These are phyloP conservation scores for Aspergillus eucalypticola DNA, from an alignment of 2,329 filamentous ascomycete species.

Conservation along the genomic window DNA sequence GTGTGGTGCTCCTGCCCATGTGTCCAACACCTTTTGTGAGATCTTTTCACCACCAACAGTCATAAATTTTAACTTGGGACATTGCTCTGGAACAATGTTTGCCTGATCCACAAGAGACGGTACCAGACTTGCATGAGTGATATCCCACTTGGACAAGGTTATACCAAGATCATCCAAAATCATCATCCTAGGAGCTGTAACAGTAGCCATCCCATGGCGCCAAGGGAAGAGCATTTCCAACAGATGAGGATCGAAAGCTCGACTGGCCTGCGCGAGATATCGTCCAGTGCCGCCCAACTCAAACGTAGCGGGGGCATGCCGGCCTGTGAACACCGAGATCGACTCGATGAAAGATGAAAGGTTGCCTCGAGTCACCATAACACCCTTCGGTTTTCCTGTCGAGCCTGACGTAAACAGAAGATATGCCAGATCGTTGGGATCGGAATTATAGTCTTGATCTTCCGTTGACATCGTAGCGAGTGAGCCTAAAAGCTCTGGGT, in stretches of 20 bases:
- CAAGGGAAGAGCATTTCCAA: conserved; percentile 35
- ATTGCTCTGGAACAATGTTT: conserved; percentile 24
- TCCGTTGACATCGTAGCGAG: conserved; percentile 20
- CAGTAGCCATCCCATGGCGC: conserved; percentile 31
- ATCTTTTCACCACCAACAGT: conserved; percentile 41
- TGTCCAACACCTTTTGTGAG: conserved; percentile 33
- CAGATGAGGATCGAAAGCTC: conserved; percentile 36
- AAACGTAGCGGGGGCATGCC: conserved; percentile 26
- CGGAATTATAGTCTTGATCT: conserved; percentile 16
- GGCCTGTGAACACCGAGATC: conserved; percentile 27
- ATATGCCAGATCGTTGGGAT: conserved; percentile 24
- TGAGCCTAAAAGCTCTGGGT: conserved; percentile 17
- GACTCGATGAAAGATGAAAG: conserved; percentile 33
- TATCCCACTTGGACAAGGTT: conserved; percentile 28
- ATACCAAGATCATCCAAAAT: conserved; percentile 30
- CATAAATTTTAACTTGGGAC: conserved; percentile 31
- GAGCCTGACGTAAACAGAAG: conserved; percentile 93
- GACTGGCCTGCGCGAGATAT: conserved; percentile 36
- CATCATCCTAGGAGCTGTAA: conserved; percentile 29
- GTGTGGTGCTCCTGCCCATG: conserved; percentile 28
- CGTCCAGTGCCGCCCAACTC: conserved; percentile 29
- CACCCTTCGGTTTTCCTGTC: conserved; percentile 93
- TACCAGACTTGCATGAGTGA: conserved; percentile 35
- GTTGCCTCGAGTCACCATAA: conserved; percentile 76
- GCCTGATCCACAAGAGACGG: conserved; percentile 30